Conservation (phyloP, 257 asterid species). For the Nemophila menziesii region DNA sequence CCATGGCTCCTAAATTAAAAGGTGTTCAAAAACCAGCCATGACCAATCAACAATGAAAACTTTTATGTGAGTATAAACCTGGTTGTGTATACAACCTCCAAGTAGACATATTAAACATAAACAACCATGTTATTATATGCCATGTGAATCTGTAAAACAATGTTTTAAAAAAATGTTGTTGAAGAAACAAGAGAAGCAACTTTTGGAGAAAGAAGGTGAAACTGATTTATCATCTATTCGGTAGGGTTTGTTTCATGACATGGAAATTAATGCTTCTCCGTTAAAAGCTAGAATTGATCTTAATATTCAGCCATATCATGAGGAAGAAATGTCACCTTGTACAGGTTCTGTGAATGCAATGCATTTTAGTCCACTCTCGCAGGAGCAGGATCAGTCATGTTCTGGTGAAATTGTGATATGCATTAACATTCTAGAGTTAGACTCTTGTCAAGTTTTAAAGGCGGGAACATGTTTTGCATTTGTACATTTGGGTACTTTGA, state of each 20-base stretch:
- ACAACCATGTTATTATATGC: conserved; percentile 52
- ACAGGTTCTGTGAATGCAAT: conserved; percentile 26
- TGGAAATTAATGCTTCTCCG: conserved; percentile 21
- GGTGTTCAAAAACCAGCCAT: no score
- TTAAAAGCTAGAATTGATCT: conserved; percentile 75
- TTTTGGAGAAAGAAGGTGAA: conserved; percentile 41
- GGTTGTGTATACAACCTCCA: conserved; percentile 84
- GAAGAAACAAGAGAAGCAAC: conserved; percentile 41
- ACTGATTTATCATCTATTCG: conserved; percentile 9
- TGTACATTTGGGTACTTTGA: no score
- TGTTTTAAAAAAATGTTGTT: conserved; percentile 47
- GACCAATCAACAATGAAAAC: no score
- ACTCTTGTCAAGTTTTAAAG: no score
- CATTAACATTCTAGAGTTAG: no score
- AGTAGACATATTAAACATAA: conserved; percentile 55
- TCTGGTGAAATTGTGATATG: conserved; percentile 5
- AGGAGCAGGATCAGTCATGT: conserved; percentile 18
- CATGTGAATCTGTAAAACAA: conserved; percentile 51
- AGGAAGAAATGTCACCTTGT: conserved; percentile 48
- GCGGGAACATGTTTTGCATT: no score
- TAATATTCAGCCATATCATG: conserved; percentile 74
- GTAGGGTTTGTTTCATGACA: conserved; percentile 20
- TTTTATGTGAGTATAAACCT: no score
- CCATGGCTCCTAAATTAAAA: no score
- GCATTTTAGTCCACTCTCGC: conserved; percentile 9